Percentiles rank a stretch among this genome's conserved stretches.
Evolutionary conservation across 2,329 filamentous ascomycete species (phyloP).

Genomic region (Lecanicillium sp.): DNA sequence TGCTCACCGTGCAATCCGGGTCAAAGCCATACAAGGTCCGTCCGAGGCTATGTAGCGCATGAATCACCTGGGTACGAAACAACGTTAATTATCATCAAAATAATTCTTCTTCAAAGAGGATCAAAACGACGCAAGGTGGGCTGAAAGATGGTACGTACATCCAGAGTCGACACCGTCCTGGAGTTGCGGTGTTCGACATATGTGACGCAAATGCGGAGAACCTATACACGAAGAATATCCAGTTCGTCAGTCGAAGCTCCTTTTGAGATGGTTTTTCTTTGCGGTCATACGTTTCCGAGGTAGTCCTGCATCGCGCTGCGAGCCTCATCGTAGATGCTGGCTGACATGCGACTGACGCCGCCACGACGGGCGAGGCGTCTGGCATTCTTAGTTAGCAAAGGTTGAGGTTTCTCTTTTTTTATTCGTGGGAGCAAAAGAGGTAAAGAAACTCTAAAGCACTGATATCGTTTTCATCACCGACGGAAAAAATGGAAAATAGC

Average conservation of each 20-base stretch:
- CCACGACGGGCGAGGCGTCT: constrained; percentile 68
- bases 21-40: constrained; percentile 53
- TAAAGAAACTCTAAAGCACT: too few relatives aligned
- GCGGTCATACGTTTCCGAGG: constrained; percentile 36
- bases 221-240: constrained; percentile 31
- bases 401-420: background rate
- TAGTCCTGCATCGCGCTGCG: constrained; percentile 42
- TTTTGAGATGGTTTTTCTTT: background rate
- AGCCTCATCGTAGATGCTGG: constrained; percentile 53
- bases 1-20: constrained; percentile 21
- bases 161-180: constrained; percentile 56
- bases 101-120: background rate
- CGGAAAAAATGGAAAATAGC: too few relatives aligned
- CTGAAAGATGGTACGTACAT: constrained; percentile 37
- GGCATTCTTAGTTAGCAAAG: background rate
- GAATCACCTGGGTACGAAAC: constrained; percentile 39
- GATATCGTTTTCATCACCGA: too few relatives aligned
- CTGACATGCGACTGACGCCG: constrained; percentile 68
- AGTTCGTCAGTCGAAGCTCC: too few relatives aligned
- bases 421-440: too few relatives aligned
- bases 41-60: constrained; percentile 39
- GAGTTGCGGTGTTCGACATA: constrained; percentile 46
- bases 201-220: constrained; percentile 39
- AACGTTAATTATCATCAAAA: constrained; percentile 7
- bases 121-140: constrained; percentile 3